phyloP scores from a whole-genome alignment of 139 green algal species.

The Tetradesmus lagerheimii region DNA sequence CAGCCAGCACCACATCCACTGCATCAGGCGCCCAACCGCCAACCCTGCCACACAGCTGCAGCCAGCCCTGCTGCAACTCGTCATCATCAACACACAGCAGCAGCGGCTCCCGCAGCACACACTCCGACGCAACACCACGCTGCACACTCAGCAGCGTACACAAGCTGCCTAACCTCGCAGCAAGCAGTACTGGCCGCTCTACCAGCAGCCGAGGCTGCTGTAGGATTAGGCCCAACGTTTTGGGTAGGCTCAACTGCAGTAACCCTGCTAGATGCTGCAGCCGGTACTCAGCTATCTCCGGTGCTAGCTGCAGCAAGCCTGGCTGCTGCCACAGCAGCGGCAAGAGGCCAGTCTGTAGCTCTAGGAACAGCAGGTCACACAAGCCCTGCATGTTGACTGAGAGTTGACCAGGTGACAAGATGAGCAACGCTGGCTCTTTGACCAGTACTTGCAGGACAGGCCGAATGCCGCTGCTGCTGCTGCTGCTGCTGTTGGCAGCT shows the following conservation, averaged over 20 bases:
- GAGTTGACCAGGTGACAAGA: neutral
- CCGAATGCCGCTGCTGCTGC: constrained; percentile 10
- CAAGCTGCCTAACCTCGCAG: constrained; percentile 2
- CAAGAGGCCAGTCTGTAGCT: neutral
- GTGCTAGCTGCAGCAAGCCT: constrained; percentile 20
- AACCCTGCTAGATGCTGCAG: constrained; percentile 16
- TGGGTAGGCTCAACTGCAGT: neutral
- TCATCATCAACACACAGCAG: constrained; percentile 45
- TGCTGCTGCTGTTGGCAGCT: neutral
- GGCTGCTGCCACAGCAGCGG: constrained; percentile 37
- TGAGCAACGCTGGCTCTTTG: neutral
- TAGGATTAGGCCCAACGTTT: neutral
- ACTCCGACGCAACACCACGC: constrained; percentile 22
- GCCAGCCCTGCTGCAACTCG: neutral
- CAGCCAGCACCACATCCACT: constrained; percentile 40
- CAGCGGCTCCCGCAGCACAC: constrained; percentile 41
- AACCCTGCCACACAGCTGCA: neutral
- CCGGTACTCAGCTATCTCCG: constrained; percentile 18
- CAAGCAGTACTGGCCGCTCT: constrained; percentile 23
- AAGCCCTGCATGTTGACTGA: constrained; percentile 17
- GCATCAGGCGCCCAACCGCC: constrained; percentile 27
- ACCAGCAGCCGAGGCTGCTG: constrained; percentile 41
- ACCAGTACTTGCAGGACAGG: constrained; percentile 39
- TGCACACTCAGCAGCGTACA: constrained; percentile 25
- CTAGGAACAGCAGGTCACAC: constrained; percentile 10